A percentile compares a stretch with the other conserved stretches of the same genome.
phyloP scores from a whole-genome alignment of 495 filamentous ascomycete species.

The Trichoderma reesei region DNA sequence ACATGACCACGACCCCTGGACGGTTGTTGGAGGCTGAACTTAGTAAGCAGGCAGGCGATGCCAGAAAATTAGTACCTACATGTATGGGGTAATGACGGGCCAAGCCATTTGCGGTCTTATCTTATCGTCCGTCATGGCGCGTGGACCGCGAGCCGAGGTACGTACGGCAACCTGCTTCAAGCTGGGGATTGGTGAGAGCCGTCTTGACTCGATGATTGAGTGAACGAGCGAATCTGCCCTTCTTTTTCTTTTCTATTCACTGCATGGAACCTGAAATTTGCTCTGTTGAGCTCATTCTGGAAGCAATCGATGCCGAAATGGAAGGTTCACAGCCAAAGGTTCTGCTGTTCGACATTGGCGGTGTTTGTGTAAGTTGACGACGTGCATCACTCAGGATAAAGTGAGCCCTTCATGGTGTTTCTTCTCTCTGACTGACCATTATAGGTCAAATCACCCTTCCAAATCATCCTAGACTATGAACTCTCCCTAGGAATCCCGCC shows the following conservation, averaged over 20 bases:
- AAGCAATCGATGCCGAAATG: conserved; percentile 27
- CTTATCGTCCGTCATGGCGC: neutral
- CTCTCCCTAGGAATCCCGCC: conserved; percentile 59
- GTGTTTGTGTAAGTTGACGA: conserved; percentile 71
- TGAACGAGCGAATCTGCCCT: neutral
- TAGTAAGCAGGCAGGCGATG: neutral
- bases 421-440: conserved; percentile 15
- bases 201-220: neutral
- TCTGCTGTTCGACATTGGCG: conserved; percentile 90
- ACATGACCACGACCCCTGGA: neutral
- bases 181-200: neutral
- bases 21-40: neutral
- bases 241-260: neutral
- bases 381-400: too few species aligned
- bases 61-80: too few species aligned
- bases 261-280: neutral
- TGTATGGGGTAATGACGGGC: neutral
- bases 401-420: too few species aligned
- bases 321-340: conserved; percentile 51
- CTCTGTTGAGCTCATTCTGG: conserved; percentile 12
- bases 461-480: conserved; percentile 87
- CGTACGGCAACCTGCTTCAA: neutral
- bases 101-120: neutral
- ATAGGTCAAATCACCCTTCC: conserved; percentile 84
- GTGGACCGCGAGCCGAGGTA: neutral